Percentiles rank a stretch among this genome's conserved stretches.
These are phyloP conservation scores for Chlorella sorokiniana DNA, from an alignment of 139 green algal species.

Conservation along the genomic window DNA sequence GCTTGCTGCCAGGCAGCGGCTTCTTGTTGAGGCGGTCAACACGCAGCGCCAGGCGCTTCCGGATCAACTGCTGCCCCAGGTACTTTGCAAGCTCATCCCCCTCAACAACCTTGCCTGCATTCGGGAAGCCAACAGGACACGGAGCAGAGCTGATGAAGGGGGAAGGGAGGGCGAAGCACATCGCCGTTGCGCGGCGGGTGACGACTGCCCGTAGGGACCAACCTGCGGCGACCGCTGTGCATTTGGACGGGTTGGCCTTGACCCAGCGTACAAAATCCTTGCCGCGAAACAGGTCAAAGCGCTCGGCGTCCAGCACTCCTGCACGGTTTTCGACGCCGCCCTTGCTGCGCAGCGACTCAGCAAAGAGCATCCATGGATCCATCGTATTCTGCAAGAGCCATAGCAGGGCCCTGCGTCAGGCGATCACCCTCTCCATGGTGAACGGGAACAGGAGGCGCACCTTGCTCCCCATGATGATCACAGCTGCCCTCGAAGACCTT, in stretches of 20 bases:
- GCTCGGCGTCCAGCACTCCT: constrained; percentile 40
- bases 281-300: constrained; percentile 63
- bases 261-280: constrained; percentile 57
- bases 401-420: neutral
- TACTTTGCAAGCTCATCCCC: constrained; percentile 28
- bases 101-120: constrained; percentile 15
- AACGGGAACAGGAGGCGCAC: too few species aligned
- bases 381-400: neutral
- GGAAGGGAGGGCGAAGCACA: neutral
- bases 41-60: constrained; percentile 44
- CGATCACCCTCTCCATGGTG: too few species aligned
- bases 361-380: constrained; percentile 32
- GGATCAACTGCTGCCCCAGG: constrained; percentile 51
- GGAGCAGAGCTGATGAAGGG: neutral
- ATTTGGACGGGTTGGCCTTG: constrained; percentile 33
- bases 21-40: constrained; percentile 72
- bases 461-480: too few species aligned
- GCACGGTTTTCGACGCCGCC: constrained; percentile 45
- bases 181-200: neutral
- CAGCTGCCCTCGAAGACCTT: too few species aligned
- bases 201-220: neutral
- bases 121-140: neutral
- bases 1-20: constrained; percentile 69
- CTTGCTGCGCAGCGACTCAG: constrained; percentile 47
- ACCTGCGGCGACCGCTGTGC: constrained; percentile 6